Conservation (phyloP, 164 flowering plant species). For the Platanus orientalis region DNA sequence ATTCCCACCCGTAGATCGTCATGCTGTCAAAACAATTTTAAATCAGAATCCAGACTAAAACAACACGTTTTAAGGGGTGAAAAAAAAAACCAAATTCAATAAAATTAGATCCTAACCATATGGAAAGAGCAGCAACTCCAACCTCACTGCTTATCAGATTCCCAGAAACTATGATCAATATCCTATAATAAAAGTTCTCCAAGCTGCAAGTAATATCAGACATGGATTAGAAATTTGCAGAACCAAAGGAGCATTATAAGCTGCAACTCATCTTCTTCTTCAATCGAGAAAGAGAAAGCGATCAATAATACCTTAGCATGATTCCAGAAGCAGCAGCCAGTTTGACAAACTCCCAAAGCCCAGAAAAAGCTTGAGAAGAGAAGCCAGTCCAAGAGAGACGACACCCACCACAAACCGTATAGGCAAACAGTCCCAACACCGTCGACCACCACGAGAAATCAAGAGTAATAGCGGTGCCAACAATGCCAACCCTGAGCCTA, state of each 20-base stretch:
- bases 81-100: too few relatives aligned
- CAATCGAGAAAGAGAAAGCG: constrained; percentile 5
- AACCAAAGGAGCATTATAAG: background rate
- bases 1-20: constrained; percentile 54
- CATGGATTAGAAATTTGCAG: background rate
- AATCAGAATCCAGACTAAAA: too few relatives aligned
- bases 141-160: constrained; percentile 30
- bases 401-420: constrained; percentile 41
- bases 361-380: constrained; percentile 37
- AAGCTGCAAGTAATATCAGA: constrained; percentile 32
- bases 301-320: constrained; percentile 41
- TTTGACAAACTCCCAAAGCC: constrained; percentile 44
- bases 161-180: constrained; percentile 50
- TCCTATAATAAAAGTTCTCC: constrained; percentile 66
- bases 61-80: too few relatives aligned
- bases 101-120: constrained; percentile 36
- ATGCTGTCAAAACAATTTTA: constrained; percentile 31
- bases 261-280: background rate
- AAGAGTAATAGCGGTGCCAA: constrained; percentile 34
- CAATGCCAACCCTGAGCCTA: constrained; percentile 29
- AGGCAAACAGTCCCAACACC: constrained; percentile 30
- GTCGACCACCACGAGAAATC: constrained; percentile 50
- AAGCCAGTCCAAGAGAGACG: constrained; percentile 50
- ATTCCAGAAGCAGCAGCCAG: constrained; percentile 48
- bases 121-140: constrained; percentile 56